Base-by-base conservation (phyloP, 2,329 filamentous ascomycete genomes). In the Rutstroemia sp. region DNA sequence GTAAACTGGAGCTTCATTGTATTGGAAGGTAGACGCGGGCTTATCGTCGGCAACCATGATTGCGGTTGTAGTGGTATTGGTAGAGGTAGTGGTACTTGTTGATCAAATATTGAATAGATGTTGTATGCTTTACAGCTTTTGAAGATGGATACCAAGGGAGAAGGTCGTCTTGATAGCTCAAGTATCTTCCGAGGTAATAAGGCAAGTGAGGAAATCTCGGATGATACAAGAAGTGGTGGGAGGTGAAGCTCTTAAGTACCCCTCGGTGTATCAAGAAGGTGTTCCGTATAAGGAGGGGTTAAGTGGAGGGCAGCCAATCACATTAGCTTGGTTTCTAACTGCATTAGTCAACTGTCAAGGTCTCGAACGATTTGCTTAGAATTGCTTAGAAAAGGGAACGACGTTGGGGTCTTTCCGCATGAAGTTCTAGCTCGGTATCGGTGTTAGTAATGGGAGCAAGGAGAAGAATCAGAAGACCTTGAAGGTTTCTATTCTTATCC, bases 1-100 rank as follows among this genome's bases (percentile, higher is more conserved):
- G 68, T 82, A 83, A 60, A 78, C 73, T 48, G 80, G 79, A 65
- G 75, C 76, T 69, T 84, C 79, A 63, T 78, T 73, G 69, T 83
- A 83, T 61, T 76, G 76, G 68, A 73, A 76, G 61, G 75, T 76
- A 54, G 74, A 74, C 6, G 71, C 70, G 36, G 74, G 66, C 60
- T 70, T 72, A 46, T 75, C 70, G 68, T 76, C 68, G 64, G 70
- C 69, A 61, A 69, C 71, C 74, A 78, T 77, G 54, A 59, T 73
- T 63, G 63, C 64, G 49, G 57, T 53, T 55, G 51, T 50, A 19
- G 40, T 44, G 17, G 4, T 42, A 21, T 9, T 23, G 34, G 23
- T 23, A 23, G 23, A 4, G 23, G 23, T 23, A 23, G 23, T 39
- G 25, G 14, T 34, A 40, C 27, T 10, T n/a, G 16, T 25, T 12